A percentile compares a stretch with the other conserved stretches of the same genome.
Evolutionary conservation across 164 flowering plant genomes (phyloP).

Genomic region (Euptelea pleiosperma): DNA sequence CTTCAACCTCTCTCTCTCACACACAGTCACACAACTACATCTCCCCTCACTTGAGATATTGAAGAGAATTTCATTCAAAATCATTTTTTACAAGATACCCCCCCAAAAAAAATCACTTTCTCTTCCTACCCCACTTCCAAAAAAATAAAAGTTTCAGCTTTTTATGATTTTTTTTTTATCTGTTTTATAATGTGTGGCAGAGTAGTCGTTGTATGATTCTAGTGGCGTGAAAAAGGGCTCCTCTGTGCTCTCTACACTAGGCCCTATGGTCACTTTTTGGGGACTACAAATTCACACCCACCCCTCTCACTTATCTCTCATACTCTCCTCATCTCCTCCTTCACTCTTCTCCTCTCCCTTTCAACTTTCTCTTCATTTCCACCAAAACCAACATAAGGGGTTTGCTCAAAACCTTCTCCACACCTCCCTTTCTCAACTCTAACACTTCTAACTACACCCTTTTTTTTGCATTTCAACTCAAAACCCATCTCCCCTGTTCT

Average conservation of each 20-base stretch:
- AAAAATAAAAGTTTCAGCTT: too few relatives aligned
- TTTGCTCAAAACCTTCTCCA: background rate
- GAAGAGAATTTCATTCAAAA: too few relatives aligned
- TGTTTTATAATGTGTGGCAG: conserved; percentile 23
- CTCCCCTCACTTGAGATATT: too few relatives aligned
- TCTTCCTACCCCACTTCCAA: too few relatives aligned
- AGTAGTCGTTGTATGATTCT: conserved; percentile 27
- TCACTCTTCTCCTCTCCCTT: conserved; percentile 8
- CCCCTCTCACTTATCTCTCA: conserved; percentile 27
- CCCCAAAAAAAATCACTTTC: too few relatives aligned
- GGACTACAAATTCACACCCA: conserved; percentile 49
- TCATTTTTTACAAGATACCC: too few relatives aligned
- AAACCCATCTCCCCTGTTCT: conserved; percentile 13
- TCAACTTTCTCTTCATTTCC: background rate
- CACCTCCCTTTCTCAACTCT: background rate
- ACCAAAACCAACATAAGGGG: background rate
- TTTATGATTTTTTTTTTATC: conserved; percentile 3
- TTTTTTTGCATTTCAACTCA: background rate
- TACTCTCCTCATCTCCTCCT: conserved; percentile 10
- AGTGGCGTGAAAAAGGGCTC: conserved; percentile 43
- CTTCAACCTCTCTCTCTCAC: conserved; percentile 15
- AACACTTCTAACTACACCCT: background rate
- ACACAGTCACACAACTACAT: too few relatives aligned
- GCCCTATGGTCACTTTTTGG: conserved; percentile 29
- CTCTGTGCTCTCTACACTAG: conserved; percentile 14